Percentiles rank a stretch among this genome's conserved stretches.
Evolutionary conservation across 2,329 filamentous ascomycete genomes (phyloP).

Genomic region (Fonsecaea erecta): DNA sequence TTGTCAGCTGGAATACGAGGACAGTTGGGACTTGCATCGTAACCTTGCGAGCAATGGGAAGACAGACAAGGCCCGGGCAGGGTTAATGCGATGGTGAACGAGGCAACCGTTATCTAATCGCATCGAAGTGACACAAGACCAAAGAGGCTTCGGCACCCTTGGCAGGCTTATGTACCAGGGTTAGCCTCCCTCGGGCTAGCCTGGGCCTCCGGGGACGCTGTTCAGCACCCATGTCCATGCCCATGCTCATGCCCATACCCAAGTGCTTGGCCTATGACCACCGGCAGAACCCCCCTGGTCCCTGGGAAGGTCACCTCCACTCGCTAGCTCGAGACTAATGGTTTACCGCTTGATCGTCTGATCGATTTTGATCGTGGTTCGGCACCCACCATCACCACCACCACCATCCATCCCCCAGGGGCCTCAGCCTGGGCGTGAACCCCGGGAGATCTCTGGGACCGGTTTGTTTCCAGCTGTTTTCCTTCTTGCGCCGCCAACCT

Average conservation of each 20-base stretch:
- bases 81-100: neutral
- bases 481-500: conserved; percentile 10
- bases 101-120: conserved; percentile 1
- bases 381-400: neutral
- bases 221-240: neutral
- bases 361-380: conserved; percentile 18
- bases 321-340: conserved; percentile 8
- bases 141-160: neutral
- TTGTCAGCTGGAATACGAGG: conserved; percentile 24
- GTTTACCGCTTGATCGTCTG: conserved; percentile 19
- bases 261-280: neutral
- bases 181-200: neutral
- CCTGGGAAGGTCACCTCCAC: conserved; percentile 7
- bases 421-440: conserved; percentile 1
- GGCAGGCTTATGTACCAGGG: neutral
- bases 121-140: conserved; percentile 2
- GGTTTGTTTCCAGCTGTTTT: neutral
- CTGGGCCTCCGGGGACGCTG: neutral
- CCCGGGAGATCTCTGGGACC: conserved; percentile 12
- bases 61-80: neutral
- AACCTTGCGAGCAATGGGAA: neutral
- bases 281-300: neutral
- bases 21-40: neutral
- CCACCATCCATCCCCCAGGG: neutral
- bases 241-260: neutral